Base-by-base conservation (phyloP, 345 rosid species). In the Rhodamnia rubescens region DNA sequence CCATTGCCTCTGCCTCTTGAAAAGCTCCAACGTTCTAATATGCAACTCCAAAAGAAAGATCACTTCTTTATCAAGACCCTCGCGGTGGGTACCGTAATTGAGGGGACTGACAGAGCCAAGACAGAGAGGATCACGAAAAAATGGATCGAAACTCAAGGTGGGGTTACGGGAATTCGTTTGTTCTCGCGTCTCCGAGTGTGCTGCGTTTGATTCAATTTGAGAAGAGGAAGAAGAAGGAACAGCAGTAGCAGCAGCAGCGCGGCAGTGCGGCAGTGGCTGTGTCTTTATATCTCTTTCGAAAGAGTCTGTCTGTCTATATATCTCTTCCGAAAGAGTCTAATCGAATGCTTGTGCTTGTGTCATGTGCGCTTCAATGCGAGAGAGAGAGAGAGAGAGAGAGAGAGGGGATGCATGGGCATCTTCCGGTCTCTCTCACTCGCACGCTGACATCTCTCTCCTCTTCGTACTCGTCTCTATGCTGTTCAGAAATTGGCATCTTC, bases 381-480 rank as follows among this genome's bases (percentile, higher is more conserved):
- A 22, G 53, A 42, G 55, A n/a, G n/a, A 58, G 83, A 32, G 14
- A 57, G 57, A 54, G 87, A 54, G 78, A 40, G 80, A 58, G 83
- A 52, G 81, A 69, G 53, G 87, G 89, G 87, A 93, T 85, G 75
- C n/a, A 36, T 24, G 44, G 53, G 40, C 36, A 50, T 85, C 74
- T 44, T 50, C 57, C 52, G 52, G 82, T 32, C 86, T 90, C 92
- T 91, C 92, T 91, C 87, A 87, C 92, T 90, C 82, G 59, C 75
- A 88, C 90, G 52, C 84, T 69, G 78, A 69, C 78, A 18, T 85
- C 88, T 53, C 85, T 85, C 83, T 84, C 82, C 55, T 58, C 85
- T 50, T 3, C 74, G 50, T n/a, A 32, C 78, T 74, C 9, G n/a
- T 88, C 42, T 44, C n/a, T 21, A 20, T 5, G 42, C 80, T 36